Base-by-base conservation (phyloP, 352 stramenopile species). In the Pythium brachiatum region DNA sequence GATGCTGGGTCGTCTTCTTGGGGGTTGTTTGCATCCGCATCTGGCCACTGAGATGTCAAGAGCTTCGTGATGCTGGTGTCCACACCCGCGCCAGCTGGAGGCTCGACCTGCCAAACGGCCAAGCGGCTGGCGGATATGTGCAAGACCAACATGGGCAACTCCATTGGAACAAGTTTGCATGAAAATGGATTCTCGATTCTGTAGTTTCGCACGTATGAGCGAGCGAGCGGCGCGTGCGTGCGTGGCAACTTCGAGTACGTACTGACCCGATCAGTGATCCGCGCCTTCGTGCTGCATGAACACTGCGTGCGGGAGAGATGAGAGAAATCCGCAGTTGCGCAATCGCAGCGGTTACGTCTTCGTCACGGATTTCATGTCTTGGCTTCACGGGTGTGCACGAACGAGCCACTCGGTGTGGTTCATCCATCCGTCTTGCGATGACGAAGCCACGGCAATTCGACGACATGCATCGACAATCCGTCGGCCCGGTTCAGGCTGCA, bases 311-410 rank as follows among this genome's bases (percentile, higher is more conserved):
- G 31, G n/a, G 23, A 25, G 27, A 29, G 18, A 38, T 20, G 50
- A 43, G 48, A 41, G 48, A 25, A 26, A 25, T 34, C 18, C 36
- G 21, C 25, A n/a, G 50, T 56, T 56, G 50, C 50, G 50, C 50
- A 56, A 56, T 56, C 50, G 18, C 16, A 27, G 18, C 29, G 18
- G 50, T 56, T 56, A 43, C 50, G 50, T 34, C 32, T 56, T 34
- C 29, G 26, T 29, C 7, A 13, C 16, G 48, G 21, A 54, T 20
- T 54, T 34, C 38, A 44, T 38, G 29, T 57, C 18, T 29, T 55
- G 48, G 26, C 48, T 15, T 41, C 48, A 15, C 48, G 7, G 23
- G 39, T 47, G 56, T 55, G 44, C 56, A 62, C 56, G 43, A 62
- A 62, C 56, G 56, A 48, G 56, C 43, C 53, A 51, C 12, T 47